Percentiles rank a stretch among this genome's conserved stretches.
Evolutionary conservation across 495 filamentous ascomycete genomes (phyloP).

Genomic region (Penicillium roqueforti): DNA sequence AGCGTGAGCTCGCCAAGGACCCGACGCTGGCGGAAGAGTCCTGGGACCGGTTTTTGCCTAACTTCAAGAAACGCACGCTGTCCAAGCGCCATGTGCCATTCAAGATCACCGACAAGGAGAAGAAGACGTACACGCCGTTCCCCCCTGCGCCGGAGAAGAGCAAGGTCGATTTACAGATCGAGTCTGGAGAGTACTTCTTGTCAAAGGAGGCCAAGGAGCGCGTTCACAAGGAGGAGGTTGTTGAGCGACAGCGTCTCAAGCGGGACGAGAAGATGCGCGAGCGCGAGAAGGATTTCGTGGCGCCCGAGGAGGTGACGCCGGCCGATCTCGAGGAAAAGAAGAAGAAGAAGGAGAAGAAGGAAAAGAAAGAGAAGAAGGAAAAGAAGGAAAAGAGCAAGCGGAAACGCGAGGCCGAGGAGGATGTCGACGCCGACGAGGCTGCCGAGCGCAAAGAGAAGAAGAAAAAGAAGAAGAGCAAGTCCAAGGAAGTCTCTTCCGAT

Average conservation of each 20-base stretch:
- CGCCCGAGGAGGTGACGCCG: conserved; percentile 66
- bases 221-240: conserved; percentile 67
- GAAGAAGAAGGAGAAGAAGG: conserved; percentile 52
- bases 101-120: conserved; percentile 88
- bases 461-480: conserved; percentile 48
- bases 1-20: conserved; percentile 94
- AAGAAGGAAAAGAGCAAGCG: conserved; percentile 41
- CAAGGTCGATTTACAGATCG: conserved; percentile 97
- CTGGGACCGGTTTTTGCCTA: conserved; percentile 94
- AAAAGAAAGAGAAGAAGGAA: conserved; percentile 47
- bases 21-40: conserved; percentile 80
- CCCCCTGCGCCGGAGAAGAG: conserved; percentile 77
- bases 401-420: conserved; percentile 40
- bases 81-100: conserved; percentile 76
- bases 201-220: conserved; percentile 87
- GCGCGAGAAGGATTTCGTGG: conserved; percentile 77
- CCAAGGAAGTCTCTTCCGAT: conserved; percentile 34
- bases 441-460: conserved; percentile 44
- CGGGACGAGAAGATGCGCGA: conserved; percentile 84
- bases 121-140: conserved; percentile 89
- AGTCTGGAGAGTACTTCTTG: conserved; percentile 96
- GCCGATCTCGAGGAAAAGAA: conserved; percentile 51
- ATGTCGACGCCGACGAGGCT: conserved; percentile 29
- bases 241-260: conserved; percentile 78
- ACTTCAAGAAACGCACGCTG: conserved; percentile 95